Evolutionary conservation across 768 basidiomycete species (phyloP), one percentile per base, ranked within the genome.

Genomic region (Floccularia luteovirens): DNA sequence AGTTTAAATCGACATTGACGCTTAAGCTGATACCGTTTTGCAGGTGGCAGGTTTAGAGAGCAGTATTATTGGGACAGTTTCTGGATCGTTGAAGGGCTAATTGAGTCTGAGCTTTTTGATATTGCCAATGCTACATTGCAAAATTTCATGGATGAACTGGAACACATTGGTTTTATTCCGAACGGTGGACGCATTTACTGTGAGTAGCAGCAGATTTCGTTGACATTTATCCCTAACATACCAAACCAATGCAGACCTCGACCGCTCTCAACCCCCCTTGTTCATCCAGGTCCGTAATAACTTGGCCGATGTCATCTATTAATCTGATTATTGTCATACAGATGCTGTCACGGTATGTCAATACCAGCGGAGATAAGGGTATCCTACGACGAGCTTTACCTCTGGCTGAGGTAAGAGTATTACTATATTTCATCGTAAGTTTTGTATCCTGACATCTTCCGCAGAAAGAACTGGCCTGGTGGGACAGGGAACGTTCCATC

Each of bases 71-170:
- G 79, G 69, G 60, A 62, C 56, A 86, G 83, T 48, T 90, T 77
- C 62, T 92, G 89, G 88, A 90, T 92, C 46, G 61, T 85, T 6
- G 79, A 90, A 49, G 93, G 93, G 27, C 67, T 96, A n/a, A 62
- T 97, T 22, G 66, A 83, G 53, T 90, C 87, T 1, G 74, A 84
- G 47, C 70, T 96, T 10, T 82, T 75, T 49, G 67, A 67, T 39
- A 69, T 87, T 39, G 85, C 74, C 42, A 86, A 87, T 46, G 77
- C 68, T 8, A 87, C 90, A 0, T 64, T 96, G 24, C 78, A 88
- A 47, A 94, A 96, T 63, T 96, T 97, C 54, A 92, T 96, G 90
- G 92, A 97, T 52, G 82, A 94, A 55, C 65, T 97, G 33, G 77
- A 84, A 28, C 54, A 56, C 17, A 77, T 87, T 50, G 93, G 92